Base-by-base conservation (phyloP, 768 basidiomycete species). In the Butyriboletus loyo region DNA sequence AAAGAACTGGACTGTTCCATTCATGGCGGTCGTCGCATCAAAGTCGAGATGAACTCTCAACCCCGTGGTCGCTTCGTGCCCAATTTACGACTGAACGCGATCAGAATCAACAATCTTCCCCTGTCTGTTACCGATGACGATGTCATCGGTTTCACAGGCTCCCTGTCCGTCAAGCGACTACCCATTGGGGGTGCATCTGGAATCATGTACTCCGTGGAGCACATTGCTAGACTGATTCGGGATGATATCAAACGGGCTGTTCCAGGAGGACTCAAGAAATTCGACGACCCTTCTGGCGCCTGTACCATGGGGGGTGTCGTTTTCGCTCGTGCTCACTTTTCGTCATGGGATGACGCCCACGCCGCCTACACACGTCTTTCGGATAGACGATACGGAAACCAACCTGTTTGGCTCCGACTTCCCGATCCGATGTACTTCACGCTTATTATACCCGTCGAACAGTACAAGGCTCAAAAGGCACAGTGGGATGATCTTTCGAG, bases 391-490 rank as follows among this genome's bases (percentile, higher is more conserved):
- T 66, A 73, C 21, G 68, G 69, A 1, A 70, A 68, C 34, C 70
- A 72, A 3, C 28, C 49, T 17, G 54, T 80, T 32, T 72, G 72
- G 52, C 57, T 76, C 19, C 70, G 69, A 25, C 75, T 81, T 41
- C 79, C 80, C 0, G 70, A 75, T 56, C 77, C 80, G 1, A 70
- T 80, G 55, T 69, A 77, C 44, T 86, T 83, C 63, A 71, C 72
- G 14, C 76, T 82, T 37, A 70, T 65, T 25, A 76, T 84, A 39
- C 72, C 79, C 1, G 45, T 53, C 10, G 73, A 72, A 25, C 83
- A 85, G 52, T 81, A 80, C 64, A 62, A 66, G 24, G 77, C 80
- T 5, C 82, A 85, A 63, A 75, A 66, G 50, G 62, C 53, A 2
- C 70, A 73, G 21, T 85, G 82, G 83, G 71, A 78, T 34, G 64